Evolutionary conservation across 106 monocot species (phyloP), one percentile per base, ranked within the genome.

Genomic region (Dactylorhiza incarnata): DNA sequence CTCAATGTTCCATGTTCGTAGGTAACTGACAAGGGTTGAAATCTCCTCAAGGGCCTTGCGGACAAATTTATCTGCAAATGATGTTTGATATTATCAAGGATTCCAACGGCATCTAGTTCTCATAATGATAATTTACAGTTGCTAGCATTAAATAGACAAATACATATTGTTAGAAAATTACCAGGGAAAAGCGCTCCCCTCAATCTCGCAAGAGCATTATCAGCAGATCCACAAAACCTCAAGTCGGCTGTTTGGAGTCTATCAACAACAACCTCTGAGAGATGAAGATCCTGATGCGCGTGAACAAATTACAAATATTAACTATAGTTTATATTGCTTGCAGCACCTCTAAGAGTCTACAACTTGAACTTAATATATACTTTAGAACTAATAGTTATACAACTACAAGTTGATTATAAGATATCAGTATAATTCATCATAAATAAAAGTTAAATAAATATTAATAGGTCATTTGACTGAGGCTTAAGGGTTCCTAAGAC

Each of bases 121-220:
- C n/a, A 69, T 6, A 9, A 54, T 65, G 7, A 48, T 45, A 37
- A 20, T 68, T 37, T 9, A 47, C 3, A 78, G 48, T 9, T 45
- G 63, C 63, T 24, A 25, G 13, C 29, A 65, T 65, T 26, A 23
- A 59, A 70, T 53, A 73, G 6, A 53, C 4, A 54, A 25, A 24
- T n/a, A 74, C 23, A 19, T 48, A 72, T 48, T n/a, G 13, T 23
- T 8, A 69, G 19, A 43, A 72, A 13, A 77, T 17, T 86, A 97
- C 97, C 91, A 73, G 84, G 85, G 79, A 80, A 92, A 45, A 99
- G 79, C 47, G 94, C 94, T 55, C 99, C 99, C 62, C 99, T 94
- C 74, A 99, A 58, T 81, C 99, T 99, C 78, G 99, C 94, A 68
- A 99, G 86, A 48, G 87, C 87, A 68, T 85, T 78, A 81, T 94